Evolutionary conservation across 2,329 filamentous ascomycete species (phyloP), one percentile per base, ranked within the genome.

Genomic region (Aspergillus aculeatinus): DNA sequence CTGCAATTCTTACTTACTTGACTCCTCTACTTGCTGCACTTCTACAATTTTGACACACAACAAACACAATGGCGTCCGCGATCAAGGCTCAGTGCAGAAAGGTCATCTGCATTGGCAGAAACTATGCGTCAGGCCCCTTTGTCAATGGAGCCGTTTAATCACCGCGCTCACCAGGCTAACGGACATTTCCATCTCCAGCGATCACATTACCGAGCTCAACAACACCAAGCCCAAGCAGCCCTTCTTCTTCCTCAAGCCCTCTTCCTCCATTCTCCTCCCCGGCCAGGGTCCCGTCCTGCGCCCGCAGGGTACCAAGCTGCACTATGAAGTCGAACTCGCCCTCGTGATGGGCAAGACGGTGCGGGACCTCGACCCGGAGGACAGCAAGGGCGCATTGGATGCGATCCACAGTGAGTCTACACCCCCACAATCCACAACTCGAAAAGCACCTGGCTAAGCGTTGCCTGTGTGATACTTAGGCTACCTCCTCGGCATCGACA

Each of bases 181-280:
- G 9, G 35, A 23, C 42, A 7, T 16, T 62, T 66, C 48, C 57
- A 29, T 47, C 27, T 55, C 42, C 71, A 95, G 91, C 71, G 95
- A 96, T 77, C 95, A 99, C 79, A 89, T 98, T 73, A 86, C 89
- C 65, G 95, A 99, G 81, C 85, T 99, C 68, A 92, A 92, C 78
- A 96, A 89, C 77, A 83, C 84, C 62, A 87, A 87, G 66, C 95
- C 95, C 54, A 96, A 95, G 77, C 92, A 97, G 78, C 95, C 95
- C 27, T 98, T 99, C 81, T 99, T 97, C 87, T 99, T 99, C 84
- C 86, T 98, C 68, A 99, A 99, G 83, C 95, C 95, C 1, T 81
- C 93, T 0, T 91, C 90, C 47, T 91, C 92, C 3, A 91, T 99
- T 68, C 85, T 98, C 4, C 83, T 90, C 23, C 92, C 92, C 0